phyloP scores from a whole-genome alignment of 208 protist genomes.

The Trypanosoma congolense region DNA sequence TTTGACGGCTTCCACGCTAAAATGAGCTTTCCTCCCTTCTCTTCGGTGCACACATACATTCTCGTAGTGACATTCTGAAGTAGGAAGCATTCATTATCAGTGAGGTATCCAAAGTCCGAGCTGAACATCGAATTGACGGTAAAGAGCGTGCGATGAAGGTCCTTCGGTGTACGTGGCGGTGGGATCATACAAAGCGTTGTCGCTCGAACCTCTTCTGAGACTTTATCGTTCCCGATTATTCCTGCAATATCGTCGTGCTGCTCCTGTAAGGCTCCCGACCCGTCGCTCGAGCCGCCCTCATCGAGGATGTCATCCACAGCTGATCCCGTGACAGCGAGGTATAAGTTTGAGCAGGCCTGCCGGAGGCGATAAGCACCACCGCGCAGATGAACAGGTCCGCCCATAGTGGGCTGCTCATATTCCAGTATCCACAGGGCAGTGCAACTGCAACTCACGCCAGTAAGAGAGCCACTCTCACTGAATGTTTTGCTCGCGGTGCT shows the following conservation, averaged over 20 bases:
- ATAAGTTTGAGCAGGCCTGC: conserved; percentile 58
- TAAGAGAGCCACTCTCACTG: conserved; percentile 23
- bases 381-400: conserved; percentile 44
- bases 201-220: neutral
- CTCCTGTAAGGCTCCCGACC: neutral
- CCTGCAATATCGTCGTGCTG: conserved; percentile 8
- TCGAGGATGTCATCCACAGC: conserved; percentile 49
- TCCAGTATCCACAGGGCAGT: conserved; percentile 66
- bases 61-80: conserved; percentile 56
- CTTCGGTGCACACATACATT: conserved; percentile 57
- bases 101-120: conserved; percentile 46
- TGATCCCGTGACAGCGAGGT: conserved; percentile 56
- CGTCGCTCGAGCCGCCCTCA: conserved; percentile 20
- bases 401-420: conserved; percentile 48
- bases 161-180: conserved; percentile 34
- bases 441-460: conserved; percentile 21
- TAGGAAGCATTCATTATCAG: conserved; percentile 61
- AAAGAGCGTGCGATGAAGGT: conserved; percentile 53
- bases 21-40: conserved; percentile 27
- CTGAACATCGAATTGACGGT: conserved; percentile 53
- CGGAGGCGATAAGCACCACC: conserved; percentile 42
- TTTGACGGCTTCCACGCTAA: conserved; percentile 53
- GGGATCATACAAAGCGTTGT: conserved; percentile 56
- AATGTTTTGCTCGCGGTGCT: neutral
- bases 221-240: neutral